Percentiles rank a stretch among this genome's conserved stretches.
These are phyloP conservation scores for Paramyrothecium sp. DNA, from an alignment of 2,329 filamentous ascomycete species.

Conservation along the genomic window DNA sequence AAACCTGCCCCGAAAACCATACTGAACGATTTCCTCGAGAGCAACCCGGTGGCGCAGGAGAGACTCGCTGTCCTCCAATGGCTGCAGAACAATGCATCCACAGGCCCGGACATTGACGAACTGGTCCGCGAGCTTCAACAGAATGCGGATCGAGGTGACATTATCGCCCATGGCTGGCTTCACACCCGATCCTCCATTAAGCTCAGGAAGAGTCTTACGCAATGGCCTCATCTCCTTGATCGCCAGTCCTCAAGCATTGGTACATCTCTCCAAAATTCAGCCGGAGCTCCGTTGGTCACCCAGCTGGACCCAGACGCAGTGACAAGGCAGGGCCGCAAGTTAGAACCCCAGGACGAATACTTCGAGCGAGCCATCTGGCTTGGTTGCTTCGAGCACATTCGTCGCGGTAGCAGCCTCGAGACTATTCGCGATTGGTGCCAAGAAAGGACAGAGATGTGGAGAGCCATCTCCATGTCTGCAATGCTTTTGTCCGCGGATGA, in stretches of 20 bases:
- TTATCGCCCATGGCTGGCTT: conserved; percentile 87
- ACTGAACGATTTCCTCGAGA: conserved; percentile 69
- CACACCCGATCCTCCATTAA: conserved; percentile 91
- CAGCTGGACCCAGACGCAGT: conserved; percentile 90
- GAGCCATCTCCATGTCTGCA: conserved; percentile 78
- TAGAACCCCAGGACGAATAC: conserved; percentile 81
- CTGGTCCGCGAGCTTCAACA: conserved; percentile 74
- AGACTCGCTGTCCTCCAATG: conserved; percentile 80
- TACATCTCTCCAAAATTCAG: conserved; percentile 54
- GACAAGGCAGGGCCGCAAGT: conserved; percentile 71
- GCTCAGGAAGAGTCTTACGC: conserved; percentile 76
- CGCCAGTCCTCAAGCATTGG: conserved; percentile 57
- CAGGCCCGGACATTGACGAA: conserved; percentile 69
- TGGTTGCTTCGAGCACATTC: conserved; percentile 89
- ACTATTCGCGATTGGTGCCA: conserved; percentile 84
- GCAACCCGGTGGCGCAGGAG: conserved; percentile 73
- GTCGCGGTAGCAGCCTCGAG: conserved; percentile 72
- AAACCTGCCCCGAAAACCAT: conserved; percentile 35
- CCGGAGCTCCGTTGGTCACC: conserved; percentile 69
- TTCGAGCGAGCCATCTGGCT: conserved; percentile 92
- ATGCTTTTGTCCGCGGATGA: conserved; percentile 57
- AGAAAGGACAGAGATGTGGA: conserved; percentile 84
- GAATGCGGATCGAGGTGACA: conserved; percentile 74
- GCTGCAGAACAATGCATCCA: conserved; percentile 75
- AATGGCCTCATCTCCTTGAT: conserved; percentile 64